Base-by-base conservation (phyloP, 1,284 basidiomycete genomes). In the Heterobasidion parviporum region DNA sequence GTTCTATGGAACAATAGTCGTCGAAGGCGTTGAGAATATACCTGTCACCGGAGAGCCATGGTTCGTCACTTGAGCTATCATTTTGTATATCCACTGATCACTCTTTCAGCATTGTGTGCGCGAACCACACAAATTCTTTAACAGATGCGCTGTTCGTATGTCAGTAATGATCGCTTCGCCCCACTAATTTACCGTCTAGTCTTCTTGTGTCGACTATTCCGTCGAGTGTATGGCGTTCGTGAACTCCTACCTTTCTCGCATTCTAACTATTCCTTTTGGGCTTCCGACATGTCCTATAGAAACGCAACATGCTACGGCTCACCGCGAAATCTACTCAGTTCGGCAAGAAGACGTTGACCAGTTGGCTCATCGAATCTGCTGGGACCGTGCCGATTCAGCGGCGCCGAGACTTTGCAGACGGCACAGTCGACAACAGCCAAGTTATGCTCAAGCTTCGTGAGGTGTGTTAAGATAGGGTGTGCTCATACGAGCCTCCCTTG, bases 281-380 rank as follows among this genome's bases (percentile, higher is more conserved):
- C 18, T 18, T 52, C n/a, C 52, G 43, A 26, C 52, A 51, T n/a
- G 12, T 8, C 46, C n/a, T 46, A 6, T 52, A 73, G 83, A 81
- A 75, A 59, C 84, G 91, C n/a, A 84, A 85, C 60, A 82, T 92
- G 74, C 70, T 94, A 3, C 81, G 91, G 8, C 70, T 94, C 53
- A 94, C 91, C 0, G 91, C 91, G 10, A 94, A 94, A 66, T 80
- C 88, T 33, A 91, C 90, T 1, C 86, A 89, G 63, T 94, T 94
- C 62, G 88, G 90, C 6, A 83, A 77, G 54, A 77, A 68, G 58
- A 93, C 89, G 3, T 91, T 94, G 67, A 91, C 87, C 2, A 90
- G 87, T 60, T 92, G 92, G 91, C 76, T 94, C 16, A 91, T 94
- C 54, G 90, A 93, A 66, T 85, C 84, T 32, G 87, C 88, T 2